Percentiles rank a stretch among this genome's conserved stretches.
Evolutionary conservation across 192 early-diverging fungal genomes (phyloP).

Genomic region (Dispira parvispora): DNA sequence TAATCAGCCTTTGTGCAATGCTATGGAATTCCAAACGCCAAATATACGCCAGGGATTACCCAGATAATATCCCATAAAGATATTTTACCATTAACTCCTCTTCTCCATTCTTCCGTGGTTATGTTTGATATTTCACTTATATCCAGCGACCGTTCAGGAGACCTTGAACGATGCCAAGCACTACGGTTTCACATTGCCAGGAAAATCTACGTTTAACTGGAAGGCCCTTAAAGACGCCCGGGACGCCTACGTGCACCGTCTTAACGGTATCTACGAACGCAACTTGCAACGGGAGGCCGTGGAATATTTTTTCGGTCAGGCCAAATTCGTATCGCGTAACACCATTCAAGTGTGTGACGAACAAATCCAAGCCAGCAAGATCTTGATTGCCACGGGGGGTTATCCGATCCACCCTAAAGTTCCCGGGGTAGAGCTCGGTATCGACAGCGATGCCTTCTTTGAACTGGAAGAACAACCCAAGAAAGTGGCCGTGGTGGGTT

Average conservation of each 20-base stretch:
- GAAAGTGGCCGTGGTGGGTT: conserved; percentile 73
- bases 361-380: conserved; percentile 56
- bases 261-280: conserved; percentile 91
- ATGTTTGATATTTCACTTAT: too few species aligned
- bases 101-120: too few species aligned
- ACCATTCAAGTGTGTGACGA: conserved; percentile 43
- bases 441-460: conserved; percentile 92
- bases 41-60: too few species aligned
- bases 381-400: conserved; percentile 80
- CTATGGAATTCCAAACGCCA: too few species aligned
- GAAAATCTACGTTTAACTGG: conserved; percentile 54
- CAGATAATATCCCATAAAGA: too few species aligned
- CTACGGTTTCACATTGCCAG: conserved; percentile 69
- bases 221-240: conserved; percentile 68
- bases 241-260: conserved; percentile 88
- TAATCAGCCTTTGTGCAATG: too few species aligned
- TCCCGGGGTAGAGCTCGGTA: conserved; percentile 73
- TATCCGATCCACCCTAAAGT: conserved; percentile 57
- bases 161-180: conserved; percentile 71
- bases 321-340: conserved; percentile 62
- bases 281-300: conserved; percentile 80
- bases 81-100: too few species aligned
- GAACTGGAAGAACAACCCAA: conserved; percentile 81
- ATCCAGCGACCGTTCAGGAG: conserved; percentile 68
- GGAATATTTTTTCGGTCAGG: conserved; percentile 67